phyloP scores from a whole-genome alignment of 805 yeast genomes.

The Wickerhamomyces hampshirensis region DNA sequence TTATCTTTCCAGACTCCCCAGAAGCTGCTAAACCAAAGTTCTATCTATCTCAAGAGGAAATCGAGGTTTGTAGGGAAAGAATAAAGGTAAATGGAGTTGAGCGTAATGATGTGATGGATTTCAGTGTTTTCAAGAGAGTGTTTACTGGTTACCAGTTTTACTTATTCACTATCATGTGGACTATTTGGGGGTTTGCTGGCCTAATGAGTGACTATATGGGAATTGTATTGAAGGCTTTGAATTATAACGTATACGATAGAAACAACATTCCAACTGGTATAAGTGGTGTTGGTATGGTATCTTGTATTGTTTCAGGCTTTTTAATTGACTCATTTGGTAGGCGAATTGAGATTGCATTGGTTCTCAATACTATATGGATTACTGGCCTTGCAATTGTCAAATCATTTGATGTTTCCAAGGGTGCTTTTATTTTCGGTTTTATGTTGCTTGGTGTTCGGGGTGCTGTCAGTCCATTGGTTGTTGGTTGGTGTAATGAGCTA shows the following conservation, averaged over 20 bases:
- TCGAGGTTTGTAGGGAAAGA: constrained; percentile 10
- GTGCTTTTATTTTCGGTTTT: constrained; percentile 16
- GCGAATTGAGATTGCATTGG: constrained; percentile 11
- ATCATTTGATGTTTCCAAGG: constrained; percentile 14
- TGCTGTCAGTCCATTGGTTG: constrained; percentile 16
- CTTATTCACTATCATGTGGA: constrained; percentile 16
- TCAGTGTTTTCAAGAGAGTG: constrained; percentile 15
- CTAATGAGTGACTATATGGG: constrained; percentile 10
- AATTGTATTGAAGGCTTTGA: constrained; percentile 18
- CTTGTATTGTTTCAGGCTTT: constrained; percentile 16
- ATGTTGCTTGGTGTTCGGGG: constrained; percentile 13
- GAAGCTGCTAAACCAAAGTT: constrained; percentile 22
- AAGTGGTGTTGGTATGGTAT: constrained; percentile 17
- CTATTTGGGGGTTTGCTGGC: constrained; percentile 12
- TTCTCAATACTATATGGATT: constrained; percentile 9
- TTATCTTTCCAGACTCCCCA: constrained; percentile 37
- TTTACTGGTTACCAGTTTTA: constrained; percentile 18
- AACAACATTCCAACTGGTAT: constrained; percentile 21
- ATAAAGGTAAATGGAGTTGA: constrained; percentile 15
- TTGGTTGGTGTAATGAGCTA: constrained; percentile 22
- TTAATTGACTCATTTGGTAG: constrained; percentile 15
- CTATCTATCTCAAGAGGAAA: constrained; percentile 15
- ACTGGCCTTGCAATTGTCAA: constrained; percentile 15
- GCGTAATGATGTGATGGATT: constrained; percentile 11
- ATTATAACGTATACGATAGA: constrained; percentile 20